Conservation (phyloP, 306 rosid genomes). For the Sicyos baderoa region DNA sequence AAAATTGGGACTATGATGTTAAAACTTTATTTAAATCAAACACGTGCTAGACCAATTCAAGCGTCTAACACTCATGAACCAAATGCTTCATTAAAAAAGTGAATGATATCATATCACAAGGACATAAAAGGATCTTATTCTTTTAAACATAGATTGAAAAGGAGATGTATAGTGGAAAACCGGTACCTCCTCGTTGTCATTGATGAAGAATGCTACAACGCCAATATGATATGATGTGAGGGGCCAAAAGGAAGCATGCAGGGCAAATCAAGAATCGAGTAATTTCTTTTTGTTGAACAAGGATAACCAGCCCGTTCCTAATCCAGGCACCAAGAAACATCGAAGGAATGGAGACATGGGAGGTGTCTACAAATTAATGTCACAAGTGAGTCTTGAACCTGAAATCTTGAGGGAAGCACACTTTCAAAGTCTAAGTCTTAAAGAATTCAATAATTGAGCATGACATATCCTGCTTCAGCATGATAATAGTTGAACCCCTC, state of each 20-base stretch:
- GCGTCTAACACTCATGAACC: background rate
- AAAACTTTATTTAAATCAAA: background rate
- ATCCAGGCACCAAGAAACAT: too few species aligned
- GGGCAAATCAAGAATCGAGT: conserved; percentile 34
- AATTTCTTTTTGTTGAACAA: too few species aligned
- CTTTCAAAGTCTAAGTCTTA: too few species aligned
- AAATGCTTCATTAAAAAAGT: background rate
- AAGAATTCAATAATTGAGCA: too few species aligned
- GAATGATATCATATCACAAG: background rate
- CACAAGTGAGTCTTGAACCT: too few species aligned
- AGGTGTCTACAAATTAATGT: too few species aligned
- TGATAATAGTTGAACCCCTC: conserved; percentile 44
- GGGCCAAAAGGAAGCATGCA: conserved; percentile 40
- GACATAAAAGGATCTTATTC: conserved; percentile 6
- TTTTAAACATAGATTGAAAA: background rate
- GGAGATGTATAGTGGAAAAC: background rate
- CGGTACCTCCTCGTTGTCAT: conserved; percentile 30
- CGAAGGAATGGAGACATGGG: too few species aligned
- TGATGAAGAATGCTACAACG: conserved; percentile 37
- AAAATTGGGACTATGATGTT: background rate
- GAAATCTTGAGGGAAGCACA: too few species aligned
- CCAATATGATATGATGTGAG: conserved; percentile 45
- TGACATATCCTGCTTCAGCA: conserved; percentile 41
- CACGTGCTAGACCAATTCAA: background rate
- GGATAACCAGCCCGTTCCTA: too few species aligned